These are phyloP conservation scores for Saccharomycopsis vini DNA, from an alignment of 805 yeast genomes.

Conservation along the genomic window DNA sequence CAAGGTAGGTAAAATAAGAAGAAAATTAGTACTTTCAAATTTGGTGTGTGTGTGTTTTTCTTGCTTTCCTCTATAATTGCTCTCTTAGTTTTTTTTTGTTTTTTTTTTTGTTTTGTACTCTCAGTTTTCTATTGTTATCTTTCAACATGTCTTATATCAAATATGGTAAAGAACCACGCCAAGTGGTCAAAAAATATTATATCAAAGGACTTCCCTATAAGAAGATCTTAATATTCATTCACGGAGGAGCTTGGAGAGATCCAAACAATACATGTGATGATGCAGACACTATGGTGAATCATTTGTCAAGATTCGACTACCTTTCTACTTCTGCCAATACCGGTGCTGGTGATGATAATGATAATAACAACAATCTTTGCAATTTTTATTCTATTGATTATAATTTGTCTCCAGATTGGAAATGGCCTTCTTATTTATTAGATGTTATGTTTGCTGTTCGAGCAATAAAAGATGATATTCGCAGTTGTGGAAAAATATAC, in stretches of 20 bases:
- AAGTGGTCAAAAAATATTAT: background rate
- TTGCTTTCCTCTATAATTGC: no score
- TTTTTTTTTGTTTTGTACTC: no score
- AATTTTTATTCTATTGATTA: conserved; percentile 48
- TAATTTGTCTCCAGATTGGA: conserved; percentile 48
- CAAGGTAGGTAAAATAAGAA: no score
- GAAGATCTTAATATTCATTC: conserved; percentile 66
- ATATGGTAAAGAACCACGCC: background rate
- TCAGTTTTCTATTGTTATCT: no score
- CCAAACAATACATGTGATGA: conserved; percentile 51
- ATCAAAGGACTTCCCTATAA: no score
- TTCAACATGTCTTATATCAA: background rate
- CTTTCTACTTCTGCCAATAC: no score
- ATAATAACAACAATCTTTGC: no score
- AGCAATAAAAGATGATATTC: conserved; percentile 19
- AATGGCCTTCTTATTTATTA: conserved; percentile 51
- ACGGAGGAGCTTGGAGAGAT: conserved; percentile 90
- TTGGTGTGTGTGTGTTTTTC: no score
- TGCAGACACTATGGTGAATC: conserved; percentile 29
- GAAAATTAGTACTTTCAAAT: no score
- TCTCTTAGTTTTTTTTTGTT: no score
- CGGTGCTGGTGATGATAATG: no score
- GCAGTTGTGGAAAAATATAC: background rate
- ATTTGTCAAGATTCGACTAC: no score
- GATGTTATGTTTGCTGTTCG: conserved; percentile 45